Base-by-base conservation (phyloP, 495 filamentous ascomycete species). In the Oidiodendron maius region DNA sequence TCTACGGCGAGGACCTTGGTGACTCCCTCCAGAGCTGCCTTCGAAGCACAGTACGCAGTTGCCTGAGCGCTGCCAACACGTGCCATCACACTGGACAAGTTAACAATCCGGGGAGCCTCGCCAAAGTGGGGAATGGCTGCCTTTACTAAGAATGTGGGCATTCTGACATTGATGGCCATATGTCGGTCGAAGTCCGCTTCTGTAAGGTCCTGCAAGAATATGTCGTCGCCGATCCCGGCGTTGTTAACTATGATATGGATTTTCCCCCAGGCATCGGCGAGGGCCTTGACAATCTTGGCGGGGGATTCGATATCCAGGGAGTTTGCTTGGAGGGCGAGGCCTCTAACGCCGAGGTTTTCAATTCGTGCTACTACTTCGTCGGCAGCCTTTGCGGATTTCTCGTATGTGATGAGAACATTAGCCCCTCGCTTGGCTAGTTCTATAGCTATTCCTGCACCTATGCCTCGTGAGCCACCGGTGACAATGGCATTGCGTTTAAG, bases 401-500 rank as follows among this genome's bases (percentile, higher is more conserved):
- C 21, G 39, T 42, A 42, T 10, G 39, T 42, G n/a, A 42, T 42
- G 83, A 71, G 24, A 79, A 72, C 30, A 83, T 66, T 24, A 68
- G 76, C 42, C 78, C 82, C 35, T 80, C 80, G 15, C 72, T 63
- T 57, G 12, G 74, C 72, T 28, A 83, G 67, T 6, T 66, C 67
- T 24, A 74, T 64, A 26, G 77, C 73, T 6, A 71, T 69, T 39
- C 82, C 72, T 35, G 64, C 70, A 50, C 83, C 83, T 34, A 87
- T 85, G 40, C 82, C 83, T 53, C 77, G 80, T 17, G 77, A 77
- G 43, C 67, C 77, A 46, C 83, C 80, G 23, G 83, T 85, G 52
- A 87, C 71, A 43, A 85, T 57, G 40, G 73, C 69, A 44, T n/a
- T n/a, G n/a, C n/a, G n/a, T n/a, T n/a, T n/a, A n/a, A n/a, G n/a